These are phyloP conservation scores for Fusarium pilosicola DNA, from an alignment of 2,329 filamentous ascomycete genomes.

Conservation along the genomic window DNA sequence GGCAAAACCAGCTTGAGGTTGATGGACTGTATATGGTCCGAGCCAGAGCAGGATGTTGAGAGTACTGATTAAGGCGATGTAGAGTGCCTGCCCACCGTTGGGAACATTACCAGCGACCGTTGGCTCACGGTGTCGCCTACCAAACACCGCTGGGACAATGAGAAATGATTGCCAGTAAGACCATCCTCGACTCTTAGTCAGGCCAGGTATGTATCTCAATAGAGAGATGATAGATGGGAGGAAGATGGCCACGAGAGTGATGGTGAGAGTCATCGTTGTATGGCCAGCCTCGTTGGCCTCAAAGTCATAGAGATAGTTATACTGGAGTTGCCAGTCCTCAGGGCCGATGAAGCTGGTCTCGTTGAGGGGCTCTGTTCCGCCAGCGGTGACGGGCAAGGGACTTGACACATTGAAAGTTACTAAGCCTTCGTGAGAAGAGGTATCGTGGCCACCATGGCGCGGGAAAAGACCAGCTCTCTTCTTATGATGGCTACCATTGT, in stretches of 20 bases:
- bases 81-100: constrained; percentile 49
- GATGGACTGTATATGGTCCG: constrained; percentile 44
- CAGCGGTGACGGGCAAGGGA: constrained; percentile 36
- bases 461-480: neutral
- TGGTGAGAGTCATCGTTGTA: constrained; percentile 21
- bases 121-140: constrained; percentile 48
- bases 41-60: constrained; percentile 50
- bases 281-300: constrained; percentile 55
- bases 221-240: constrained; percentile 48
- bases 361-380: constrained; percentile 43
- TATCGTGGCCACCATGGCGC: constrained; percentile 23
- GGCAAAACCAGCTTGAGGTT: constrained; percentile 43
- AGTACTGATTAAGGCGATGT: constrained; percentile 47
- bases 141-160: constrained; percentile 47
- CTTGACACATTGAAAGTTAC: neutral
- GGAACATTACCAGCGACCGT: constrained; percentile 45
- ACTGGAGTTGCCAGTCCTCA: constrained; percentile 51
- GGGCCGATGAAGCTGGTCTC: constrained; percentile 46
- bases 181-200: constrained; percentile 41
- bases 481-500: neutral
- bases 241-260: constrained; percentile 45
- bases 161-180: constrained; percentile 45
- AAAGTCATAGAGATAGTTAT: constrained; percentile 63
- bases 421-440: neutral
- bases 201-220: constrained; percentile 48